Evolutionary conservation across 305 asterid genomes (phyloP), one percentile per base, ranked within the genome.

Genomic region (Rubia occidens): DNA sequence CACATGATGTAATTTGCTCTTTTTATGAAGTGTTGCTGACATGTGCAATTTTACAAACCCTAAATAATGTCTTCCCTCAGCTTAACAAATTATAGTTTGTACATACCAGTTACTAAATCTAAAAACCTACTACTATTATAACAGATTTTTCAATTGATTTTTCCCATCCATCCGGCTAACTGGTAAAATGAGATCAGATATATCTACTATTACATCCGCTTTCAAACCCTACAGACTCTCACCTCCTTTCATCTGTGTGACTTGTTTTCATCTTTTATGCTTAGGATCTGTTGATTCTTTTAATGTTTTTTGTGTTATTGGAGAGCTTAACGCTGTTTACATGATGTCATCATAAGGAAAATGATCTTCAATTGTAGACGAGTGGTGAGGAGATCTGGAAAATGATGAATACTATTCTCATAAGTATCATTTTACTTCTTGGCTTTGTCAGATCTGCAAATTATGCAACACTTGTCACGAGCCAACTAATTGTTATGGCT

Each of bases 381-480:
- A 17, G 59, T 29, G 11, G 6, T 8, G 6, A 53, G 44, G 43
- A 64, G 49, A 63, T 24, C 5, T 8, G 51, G 2, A 26, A 32
- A 11, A 58, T 58, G 39, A 65, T 42, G 21, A 44, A 65, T 8
- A 8, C 51, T 21, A 54, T 53, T 53, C 60, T 68, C 11, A 53
- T 29, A 53, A 29, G 51, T 66, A 24, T 66, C 2, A 6, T 49
- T 29, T 44, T 58, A 51, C 15, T 39, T 60, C 29, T 37, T 64
- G 53, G 4, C 67, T 49, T 47, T 81, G 70, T 72, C 78, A 90
- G 97, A 84, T 87, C 97, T 67, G 81, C 97, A 73, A 91, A 91
- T 86, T 91, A 91, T 83, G 96, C 95, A 2, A 85, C 85, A 17
- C 68, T 91, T 79, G 97, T 91, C 73, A 86, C 95, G 64, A 87